Conservation (phyloP, 2,329 filamentous ascomycete genomes). For the Dactylonectria estremocensis region DNA sequence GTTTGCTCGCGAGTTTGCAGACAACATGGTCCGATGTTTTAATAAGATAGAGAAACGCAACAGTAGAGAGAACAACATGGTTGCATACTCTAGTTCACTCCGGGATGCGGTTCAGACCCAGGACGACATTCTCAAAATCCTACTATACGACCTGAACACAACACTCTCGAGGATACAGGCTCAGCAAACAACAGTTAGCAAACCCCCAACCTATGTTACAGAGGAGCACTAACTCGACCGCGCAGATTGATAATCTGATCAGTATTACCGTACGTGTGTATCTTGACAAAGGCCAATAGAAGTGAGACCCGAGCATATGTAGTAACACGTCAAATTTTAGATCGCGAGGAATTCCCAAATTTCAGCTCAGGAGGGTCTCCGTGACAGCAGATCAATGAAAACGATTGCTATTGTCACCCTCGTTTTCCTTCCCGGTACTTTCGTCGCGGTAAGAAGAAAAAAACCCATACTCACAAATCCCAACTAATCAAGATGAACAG, state of each 20-base stretch:
- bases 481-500: background rate
- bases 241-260: constrained; percentile 5
- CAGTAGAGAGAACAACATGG: background rate
- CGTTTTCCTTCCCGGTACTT: background rate
- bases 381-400: constrained; percentile 11
- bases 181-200: constrained; percentile 4
- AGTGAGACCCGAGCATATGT: background rate
- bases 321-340: background rate
- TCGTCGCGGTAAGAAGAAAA: constrained; percentile 1
- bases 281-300: too few relatives aligned
- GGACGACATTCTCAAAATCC: background rate
- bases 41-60: background rate
- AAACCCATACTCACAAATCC: background rate
- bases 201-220: background rate
- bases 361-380: background rate
- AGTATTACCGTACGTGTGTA: constrained; percentile 7
- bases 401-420: constrained; percentile 6
- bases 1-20: constrained; percentile 2
- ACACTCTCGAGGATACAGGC: constrained; percentile 4
- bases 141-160: background rate
- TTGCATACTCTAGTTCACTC: background rate
- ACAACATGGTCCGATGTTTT: constrained; percentile 1
- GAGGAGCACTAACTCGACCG: background rate
- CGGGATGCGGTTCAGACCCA: constrained; percentile 3
- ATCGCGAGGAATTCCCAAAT: constrained; percentile 7